Evolutionary conservation across 2,329 filamentous ascomycete species (phyloP).

Genomic region (Pseudocercospora cruenta): DNA sequence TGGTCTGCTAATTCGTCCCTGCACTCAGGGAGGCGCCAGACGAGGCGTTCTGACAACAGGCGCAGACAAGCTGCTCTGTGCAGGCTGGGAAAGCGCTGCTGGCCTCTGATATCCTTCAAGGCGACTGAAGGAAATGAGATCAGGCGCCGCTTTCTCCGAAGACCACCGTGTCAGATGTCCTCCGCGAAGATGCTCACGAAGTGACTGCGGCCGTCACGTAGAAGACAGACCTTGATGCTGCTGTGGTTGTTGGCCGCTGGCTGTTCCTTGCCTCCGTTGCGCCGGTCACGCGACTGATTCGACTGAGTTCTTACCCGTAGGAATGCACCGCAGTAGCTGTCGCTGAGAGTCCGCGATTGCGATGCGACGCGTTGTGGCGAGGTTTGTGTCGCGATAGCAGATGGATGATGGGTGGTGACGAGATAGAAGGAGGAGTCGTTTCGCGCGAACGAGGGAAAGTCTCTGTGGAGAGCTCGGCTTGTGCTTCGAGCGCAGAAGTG

Average conservation of each 20-base stretch:
- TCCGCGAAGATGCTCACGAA: not conserved
- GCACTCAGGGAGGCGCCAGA: not conserved
- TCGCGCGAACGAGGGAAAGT: not conserved
- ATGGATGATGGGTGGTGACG: not conserved
- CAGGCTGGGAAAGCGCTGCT: not conserved
- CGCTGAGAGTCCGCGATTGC: not conserved
- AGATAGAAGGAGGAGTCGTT: not conserved
- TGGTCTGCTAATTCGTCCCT: not conserved
- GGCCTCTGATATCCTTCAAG: not conserved
- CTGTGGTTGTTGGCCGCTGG: conserved; percentile 1
- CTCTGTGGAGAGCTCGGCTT: conserved; percentile 2
- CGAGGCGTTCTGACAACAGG: not conserved
- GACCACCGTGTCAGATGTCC: not conserved
- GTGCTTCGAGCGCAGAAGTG: not conserved
- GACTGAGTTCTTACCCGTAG: not conserved
- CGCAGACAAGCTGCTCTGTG: conserved; percentile 5
- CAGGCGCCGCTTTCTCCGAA: not conserved
- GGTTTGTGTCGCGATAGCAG: not conserved
- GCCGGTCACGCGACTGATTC: conserved; percentile 19
- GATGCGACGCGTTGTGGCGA: conserved; percentile 8
- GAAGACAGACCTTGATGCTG: not conserved
- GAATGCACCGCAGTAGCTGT: not conserved
- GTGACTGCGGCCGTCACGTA: not conserved
- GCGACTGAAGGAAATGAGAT: not conserved
- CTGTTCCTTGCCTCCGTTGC: conserved; percentile 15